Base-by-base conservation (phyloP, 176 grass and related monocot genomes). In the Carex littledalei region DNA sequence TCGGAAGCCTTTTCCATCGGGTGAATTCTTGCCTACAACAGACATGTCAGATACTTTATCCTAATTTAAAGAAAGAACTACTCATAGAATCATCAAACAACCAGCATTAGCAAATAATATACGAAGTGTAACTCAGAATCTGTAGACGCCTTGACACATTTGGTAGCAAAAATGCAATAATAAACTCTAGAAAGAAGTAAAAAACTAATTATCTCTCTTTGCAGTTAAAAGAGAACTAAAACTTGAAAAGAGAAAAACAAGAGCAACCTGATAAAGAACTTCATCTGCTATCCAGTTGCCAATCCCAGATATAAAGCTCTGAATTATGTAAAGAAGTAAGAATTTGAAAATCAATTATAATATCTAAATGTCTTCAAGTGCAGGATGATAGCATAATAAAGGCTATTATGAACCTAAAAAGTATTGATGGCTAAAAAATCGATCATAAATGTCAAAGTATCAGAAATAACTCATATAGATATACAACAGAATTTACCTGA, bases 281-380 rank as follows among this genome's bases (percentile, higher is more conserved):
- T 94, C 93, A 87, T 94, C 93, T 32, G 87, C 88, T 66, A 94
- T 56, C 93, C 93, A 94, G 73, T 94, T 94, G 29, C 93, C 93
- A 72, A 94, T 94, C 59, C 93, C 90, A 78, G 93, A 92, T 52
- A 94, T 94, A 88, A 87, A 90, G 76, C 93, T 87, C 93, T 94
- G 87, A 14, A 72, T 57, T 4, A 77, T 41, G 45, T 74, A 37
- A 43, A 34, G 32, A 52, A 9, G 41, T 58, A 17, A 45, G 72
- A 47, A 73, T 17, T 53, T 65, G 63, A 64, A 29, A 16, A 8
- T 41, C 34, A n/a, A 32, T 67, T 15, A 60, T 37, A 18, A 31
- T 16, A 20, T 20, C 57, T 31, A 32, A 65, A 82, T 41, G 56
- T 41, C 17, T 63, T 3, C 6, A 81, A 73, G 29, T 60, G 63